Evolutionary conservation across 2,329 filamentous ascomycete genomes (phyloP).

Genomic region (Phialocephala subalpina): DNA sequence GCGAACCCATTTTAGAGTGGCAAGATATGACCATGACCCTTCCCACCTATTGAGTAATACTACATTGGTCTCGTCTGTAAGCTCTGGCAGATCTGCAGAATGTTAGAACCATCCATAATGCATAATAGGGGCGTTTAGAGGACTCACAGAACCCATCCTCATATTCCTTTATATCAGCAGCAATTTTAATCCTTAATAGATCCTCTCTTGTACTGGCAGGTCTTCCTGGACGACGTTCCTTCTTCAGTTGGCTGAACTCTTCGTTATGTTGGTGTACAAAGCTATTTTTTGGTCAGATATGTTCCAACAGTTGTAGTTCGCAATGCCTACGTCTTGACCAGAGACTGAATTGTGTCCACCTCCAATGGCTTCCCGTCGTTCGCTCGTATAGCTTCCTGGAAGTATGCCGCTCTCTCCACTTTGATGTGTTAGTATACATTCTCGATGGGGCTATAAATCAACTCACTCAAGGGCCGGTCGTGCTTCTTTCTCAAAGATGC

Average conservation of each 20-base stretch:
- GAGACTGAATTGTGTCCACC: conserved; percentile 63
- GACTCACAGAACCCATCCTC: conserved; percentile 80
- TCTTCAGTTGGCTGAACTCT: conserved; percentile 71
- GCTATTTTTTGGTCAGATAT: conserved; percentile 49
- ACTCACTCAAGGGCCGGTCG: conserved; percentile 75
- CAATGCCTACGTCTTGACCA: conserved; percentile 66
- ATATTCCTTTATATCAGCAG: conserved; percentile 79
- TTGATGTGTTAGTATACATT: conserved; percentile 31
- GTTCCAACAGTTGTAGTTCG: conserved; percentile 40
- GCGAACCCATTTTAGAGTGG: conserved; percentile 79
- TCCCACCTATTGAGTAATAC: conserved; percentile 77
- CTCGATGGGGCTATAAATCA: not conserved
- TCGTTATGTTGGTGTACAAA: conserved; percentile 76
- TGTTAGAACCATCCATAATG: conserved; percentile 20
- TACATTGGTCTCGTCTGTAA: conserved; percentile 72
- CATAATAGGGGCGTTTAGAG: not conserved
- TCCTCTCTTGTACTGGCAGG: conserved; percentile 82
- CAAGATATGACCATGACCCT: conserved; percentile 82
- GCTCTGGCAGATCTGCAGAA: conserved; percentile 72
- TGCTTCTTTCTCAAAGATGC: conserved; percentile 74
- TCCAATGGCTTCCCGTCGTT: conserved; percentile 59
- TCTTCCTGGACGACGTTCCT: conserved; percentile 77
- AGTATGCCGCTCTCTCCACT: conserved; percentile 76
- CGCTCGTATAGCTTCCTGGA: conserved; percentile 70
- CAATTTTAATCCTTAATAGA: conserved; percentile 74